Evolutionary conservation across 2,329 filamentous ascomycete genomes (phyloP), one percentile per base, ranked within the genome.

Genomic region (Paraconiothyrium brasiliense): DNA sequence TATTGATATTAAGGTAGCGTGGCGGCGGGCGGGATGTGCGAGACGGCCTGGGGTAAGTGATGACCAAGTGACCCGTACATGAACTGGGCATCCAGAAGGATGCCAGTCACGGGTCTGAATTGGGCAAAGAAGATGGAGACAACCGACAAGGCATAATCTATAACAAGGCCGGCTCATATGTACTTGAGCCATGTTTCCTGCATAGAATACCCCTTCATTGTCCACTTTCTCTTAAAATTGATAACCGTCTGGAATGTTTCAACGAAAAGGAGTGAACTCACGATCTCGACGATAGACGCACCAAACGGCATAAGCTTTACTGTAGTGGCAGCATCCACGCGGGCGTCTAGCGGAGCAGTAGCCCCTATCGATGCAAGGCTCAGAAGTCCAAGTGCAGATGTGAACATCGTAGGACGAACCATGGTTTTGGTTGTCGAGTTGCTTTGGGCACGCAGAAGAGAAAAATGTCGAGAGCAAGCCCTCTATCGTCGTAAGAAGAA

Each of bases 301-400:
- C 75, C 75, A 48, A 78, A 75, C 1, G 74, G 73, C 75, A 78
- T 78, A n/a, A 78, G 64, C 60, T 70, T 75, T 54, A 76, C 71
- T 2, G 66, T 70, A 14, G 54, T 48, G 37, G 71, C 68, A 55
- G 70, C 68, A 30, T 56, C 54, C 14, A 8, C 39, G 27, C 52
- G 41, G 16, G 30, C n/a, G 20, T 37, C 30, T 16, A 56, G 20
- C 5, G 43, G 54, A 32, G 43, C 54, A 46, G 54, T 43, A 37
- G 43, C 32, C 14, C 24, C 41, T 22, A 55, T 20, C 27, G 39
- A 46, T 32, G 41, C 54, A 48, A 39, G 4, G 32, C 43, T 39
- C 13, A 56, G 20, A 32, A 56, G 54, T 32, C 54, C 54, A 27
- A 56, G 43, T 22, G 54, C 43, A 8, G 32, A 39, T 34, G 54